These are phyloP conservation scores for Dorcoceras hygrometricum DNA, from an alignment of 257 asterid species.

Conservation along the genomic window DNA sequence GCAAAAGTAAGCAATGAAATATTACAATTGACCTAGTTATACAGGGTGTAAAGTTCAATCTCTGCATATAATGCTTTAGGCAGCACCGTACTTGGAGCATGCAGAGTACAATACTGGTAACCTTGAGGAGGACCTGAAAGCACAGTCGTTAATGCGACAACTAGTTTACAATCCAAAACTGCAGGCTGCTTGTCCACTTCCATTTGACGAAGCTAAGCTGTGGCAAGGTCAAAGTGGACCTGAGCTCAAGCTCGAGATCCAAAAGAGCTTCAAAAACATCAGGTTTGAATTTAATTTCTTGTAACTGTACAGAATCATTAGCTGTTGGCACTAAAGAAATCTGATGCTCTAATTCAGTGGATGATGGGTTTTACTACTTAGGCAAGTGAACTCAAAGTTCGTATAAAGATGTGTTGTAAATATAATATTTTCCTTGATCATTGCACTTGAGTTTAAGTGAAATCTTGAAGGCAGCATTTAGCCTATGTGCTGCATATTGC, in stretches of 20 bases:
- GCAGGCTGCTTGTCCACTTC: conserved; percentile 85
- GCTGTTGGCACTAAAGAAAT: neutral
- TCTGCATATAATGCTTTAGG: conserved; percentile 43
- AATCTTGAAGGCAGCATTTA: conserved; percentile 5
- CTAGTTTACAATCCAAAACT: conserved; percentile 74
- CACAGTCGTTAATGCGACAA: conserved; percentile 72
- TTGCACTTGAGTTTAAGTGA: conserved; percentile 10
- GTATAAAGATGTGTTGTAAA: no score
- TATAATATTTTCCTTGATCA: neutral
- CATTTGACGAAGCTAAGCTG: conserved; percentile 91
- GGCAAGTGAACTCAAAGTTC: neutral
- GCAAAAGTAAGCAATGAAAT: conserved; percentile 69
- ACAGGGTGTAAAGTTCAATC: conserved; percentile 2
- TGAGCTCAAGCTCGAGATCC: conserved; percentile 78
- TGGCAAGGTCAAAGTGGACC: conserved; percentile 98
- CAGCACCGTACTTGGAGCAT: conserved; percentile 82
- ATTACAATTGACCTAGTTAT: conserved; percentile 9
- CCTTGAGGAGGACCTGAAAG: conserved; percentile 71
- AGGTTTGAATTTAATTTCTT: conserved; percentile 43
- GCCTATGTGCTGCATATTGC: conserved; percentile 30
- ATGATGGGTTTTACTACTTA: conserved; percentile 19
- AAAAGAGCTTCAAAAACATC: conserved; percentile 81
- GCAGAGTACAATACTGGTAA: conserved; percentile 86
- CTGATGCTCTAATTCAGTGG: conserved; percentile 4
- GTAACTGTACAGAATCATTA: no score